These are phyloP conservation scores for Fusarium nematophilum DNA, from an alignment of 2,329 filamentous ascomycete species.

Conservation along the genomic window DNA sequence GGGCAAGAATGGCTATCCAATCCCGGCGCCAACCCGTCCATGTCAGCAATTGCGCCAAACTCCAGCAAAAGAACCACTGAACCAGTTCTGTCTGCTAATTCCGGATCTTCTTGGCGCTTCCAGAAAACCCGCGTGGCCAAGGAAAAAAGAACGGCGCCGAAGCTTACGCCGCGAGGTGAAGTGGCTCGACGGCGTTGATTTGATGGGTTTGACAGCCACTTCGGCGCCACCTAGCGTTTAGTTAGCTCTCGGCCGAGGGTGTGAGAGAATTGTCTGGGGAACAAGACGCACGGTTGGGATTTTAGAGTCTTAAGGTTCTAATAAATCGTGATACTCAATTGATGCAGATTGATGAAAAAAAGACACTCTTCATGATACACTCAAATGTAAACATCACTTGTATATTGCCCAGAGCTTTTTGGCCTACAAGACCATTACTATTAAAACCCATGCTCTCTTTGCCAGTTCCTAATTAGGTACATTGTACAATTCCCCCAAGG, in stretches of 20 bases:
- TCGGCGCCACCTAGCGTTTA: slow-evolving; percentile 9
- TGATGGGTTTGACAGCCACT: slow-evolving; percentile 7
- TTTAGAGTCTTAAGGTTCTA: no score
- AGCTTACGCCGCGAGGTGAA: no score
- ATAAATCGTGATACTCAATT: no score
- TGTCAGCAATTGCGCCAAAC: no score
- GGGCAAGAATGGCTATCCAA: no score
- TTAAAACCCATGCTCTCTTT: slow-evolving; percentile 28
- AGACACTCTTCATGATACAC: no score
- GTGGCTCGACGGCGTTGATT: slow-evolving; percentile 5
- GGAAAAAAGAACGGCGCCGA: no score
- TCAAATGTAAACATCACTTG: slow-evolving; percentile 22
- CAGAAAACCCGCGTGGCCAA: slow-evolving; percentile 12
- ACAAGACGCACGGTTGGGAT: no score
- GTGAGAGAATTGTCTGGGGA: neutral
- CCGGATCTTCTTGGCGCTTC: slow-evolving; percentile 11
- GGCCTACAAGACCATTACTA: slow-evolving; percentile 36
- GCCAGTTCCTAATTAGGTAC: slow-evolving; percentile 16
- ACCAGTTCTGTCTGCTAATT: neutral
- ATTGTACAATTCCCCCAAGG: neutral
- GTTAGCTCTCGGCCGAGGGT: slow-evolving; percentile 14
- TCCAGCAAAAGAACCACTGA: no score
- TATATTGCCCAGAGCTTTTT: slow-evolving; percentile 27
- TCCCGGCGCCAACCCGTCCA: no score
- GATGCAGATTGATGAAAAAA: no score